Percentiles rank a stretch among this genome's conserved stretches.
Evolutionary conservation across 75 land plant species (phyloP).

Genomic region (Pseudotsuga menziesii): DNA sequence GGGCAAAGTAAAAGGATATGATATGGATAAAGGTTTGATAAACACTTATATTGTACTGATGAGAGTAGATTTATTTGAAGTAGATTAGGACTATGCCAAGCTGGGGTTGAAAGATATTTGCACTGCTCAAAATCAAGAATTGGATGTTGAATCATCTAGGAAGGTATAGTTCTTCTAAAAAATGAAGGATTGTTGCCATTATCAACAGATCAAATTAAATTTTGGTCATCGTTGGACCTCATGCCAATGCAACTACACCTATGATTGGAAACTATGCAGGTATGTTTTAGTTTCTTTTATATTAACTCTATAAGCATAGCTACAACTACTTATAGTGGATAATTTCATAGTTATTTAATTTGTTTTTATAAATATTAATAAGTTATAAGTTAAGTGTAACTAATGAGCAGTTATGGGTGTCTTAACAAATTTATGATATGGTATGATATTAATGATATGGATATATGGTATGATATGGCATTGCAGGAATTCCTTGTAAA

Average conservation of each 20-base stretch:
- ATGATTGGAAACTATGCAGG: conserved; percentile 47
- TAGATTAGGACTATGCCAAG: conserved; percentile 5
- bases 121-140: conserved; percentile 16
- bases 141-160: conserved; percentile 49
- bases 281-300: too few relatives aligned
- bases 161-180: conserved; percentile 59
- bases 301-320: too few relatives aligned
- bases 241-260: conserved; percentile 32
- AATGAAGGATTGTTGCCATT: conserved; percentile 16
- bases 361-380: too few relatives aligned
- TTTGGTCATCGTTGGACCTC: conserved; percentile 38
- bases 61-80: conserved; percentile 52
- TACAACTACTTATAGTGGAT: too few relatives aligned
- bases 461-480: too few relatives aligned
- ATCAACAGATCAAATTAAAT: conserved; percentile 13
- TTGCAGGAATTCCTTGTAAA: conserved; percentile 44
- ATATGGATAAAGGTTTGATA: conserved; percentile 15
- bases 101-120: conserved; percentile 39
- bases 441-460: too few relatives aligned
- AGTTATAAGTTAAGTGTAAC: too few relatives aligned
- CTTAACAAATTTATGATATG: too few relatives aligned
- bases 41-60: conserved; percentile 24
- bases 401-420: too few relatives aligned
- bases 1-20: conserved; percentile 15
- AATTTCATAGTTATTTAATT: too few relatives aligned